Evolutionary conservation across 345 rosid genomes (phyloP).

Genomic region (Mangifera indica): DNA sequence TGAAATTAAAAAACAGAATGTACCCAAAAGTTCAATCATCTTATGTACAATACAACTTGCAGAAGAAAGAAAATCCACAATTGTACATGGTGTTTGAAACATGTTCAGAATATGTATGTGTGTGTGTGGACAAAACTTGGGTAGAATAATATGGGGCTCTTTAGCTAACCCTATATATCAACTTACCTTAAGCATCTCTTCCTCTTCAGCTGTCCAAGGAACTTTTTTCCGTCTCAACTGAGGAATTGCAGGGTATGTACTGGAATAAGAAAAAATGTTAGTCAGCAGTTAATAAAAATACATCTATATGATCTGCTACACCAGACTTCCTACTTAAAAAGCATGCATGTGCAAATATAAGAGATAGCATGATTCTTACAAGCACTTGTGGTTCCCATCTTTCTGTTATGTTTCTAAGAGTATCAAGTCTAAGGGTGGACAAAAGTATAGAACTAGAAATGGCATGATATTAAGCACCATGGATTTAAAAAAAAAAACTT

Average conservation of each 20-base stretch:
- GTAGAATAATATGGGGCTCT: no score
- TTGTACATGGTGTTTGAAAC: no score
- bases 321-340: not conserved
- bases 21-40: no score
- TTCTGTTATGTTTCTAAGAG: not conserved
- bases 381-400: no score
- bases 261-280: constrained; percentile 17
- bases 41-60: no score
- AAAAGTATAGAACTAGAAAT: not conserved
- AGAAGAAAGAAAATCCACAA: no score
- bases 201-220: constrained; percentile 45
- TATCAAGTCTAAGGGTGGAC: not conserved
- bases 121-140: no score
- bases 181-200: constrained; percentile 43
- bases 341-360: not conserved
- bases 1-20: no score
- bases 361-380: not conserved
- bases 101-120: no score
- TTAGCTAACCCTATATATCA: no score
- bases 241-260: constrained; percentile 29
- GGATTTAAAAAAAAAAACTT: constrained; percentile 17
- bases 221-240: constrained; percentile 35
- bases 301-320: not conserved
- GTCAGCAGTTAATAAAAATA: not conserved
- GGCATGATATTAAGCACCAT: not conserved